Conservation (phyloP, 169 alveolate genomes). For the Cytauxzoon felis region DNA sequence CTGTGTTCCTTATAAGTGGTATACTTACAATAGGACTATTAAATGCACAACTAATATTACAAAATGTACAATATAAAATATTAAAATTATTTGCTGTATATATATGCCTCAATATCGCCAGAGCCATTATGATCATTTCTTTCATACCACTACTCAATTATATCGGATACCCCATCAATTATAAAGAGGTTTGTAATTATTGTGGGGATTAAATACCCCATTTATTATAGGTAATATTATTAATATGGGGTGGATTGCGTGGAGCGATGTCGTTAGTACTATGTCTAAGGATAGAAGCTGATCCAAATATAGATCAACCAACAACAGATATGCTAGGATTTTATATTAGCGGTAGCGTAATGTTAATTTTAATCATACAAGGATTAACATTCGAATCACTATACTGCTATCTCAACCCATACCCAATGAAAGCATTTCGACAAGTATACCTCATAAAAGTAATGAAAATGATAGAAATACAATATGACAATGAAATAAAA, state of each 20-base stretch:
- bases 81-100: constrained; percentile 60
- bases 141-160: constrained; percentile 75
- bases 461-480: constrained; percentile 78
- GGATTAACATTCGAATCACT: constrained; percentile 86
- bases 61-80: constrained; percentile 19
- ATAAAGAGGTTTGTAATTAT: constrained; percentile 74
- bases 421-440: constrained; percentile 83
- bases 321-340: constrained; percentile 80
- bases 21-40: constrained; percentile 80
- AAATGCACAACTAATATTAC: constrained; percentile 61
- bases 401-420: constrained; percentile 76
- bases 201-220: no score
- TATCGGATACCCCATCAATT: constrained; percentile 75
- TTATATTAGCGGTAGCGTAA: constrained; percentile 86
- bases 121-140: constrained; percentile 74
- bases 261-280: constrained; percentile 89
- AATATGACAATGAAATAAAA: constrained; percentile 66
- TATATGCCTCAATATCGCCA: constrained; percentile 67
- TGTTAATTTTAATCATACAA: constrained; percentile 78
- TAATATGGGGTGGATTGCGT: constrained; percentile 89
- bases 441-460: constrained; percentile 80
- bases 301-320: constrained; percentile 65
- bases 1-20: constrained; percentile 80
- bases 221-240: constrained; percentile 60
- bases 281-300: constrained; percentile 86